These are phyloP conservation scores for Zalaria sp. DNA, from an alignment of 2,329 filamentous ascomycete genomes.

Conservation along the genomic window DNA sequence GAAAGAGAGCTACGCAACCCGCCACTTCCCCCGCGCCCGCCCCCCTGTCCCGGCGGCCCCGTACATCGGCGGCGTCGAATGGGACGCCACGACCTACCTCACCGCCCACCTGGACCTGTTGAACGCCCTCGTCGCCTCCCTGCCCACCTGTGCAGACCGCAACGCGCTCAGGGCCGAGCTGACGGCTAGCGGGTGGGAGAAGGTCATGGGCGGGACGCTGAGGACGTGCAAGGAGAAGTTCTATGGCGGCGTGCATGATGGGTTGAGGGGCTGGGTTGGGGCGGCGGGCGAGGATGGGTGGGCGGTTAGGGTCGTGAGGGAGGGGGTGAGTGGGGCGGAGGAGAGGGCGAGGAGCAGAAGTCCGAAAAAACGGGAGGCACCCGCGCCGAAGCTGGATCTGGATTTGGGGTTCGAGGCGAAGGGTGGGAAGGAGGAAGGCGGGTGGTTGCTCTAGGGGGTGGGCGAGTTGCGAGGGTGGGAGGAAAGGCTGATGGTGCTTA, in stretches of 20 bases:
- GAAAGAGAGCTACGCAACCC: constrained; percentile 33
- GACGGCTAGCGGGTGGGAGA: constrained; percentile 77
- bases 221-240: constrained; percentile 96
- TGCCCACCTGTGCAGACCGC: constrained; percentile 54
- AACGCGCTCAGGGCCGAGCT: constrained; percentile 68
- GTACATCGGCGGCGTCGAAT: constrained; percentile 93
- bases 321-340: constrained; percentile 42
- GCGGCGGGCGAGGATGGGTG: constrained; percentile 80
- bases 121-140: constrained; percentile 76
- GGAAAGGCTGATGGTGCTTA: no score
- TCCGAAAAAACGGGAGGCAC: constrained; percentile 20
- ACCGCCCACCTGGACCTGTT: constrained; percentile 84
- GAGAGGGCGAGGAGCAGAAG: constrained; percentile 20
- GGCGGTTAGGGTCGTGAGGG: constrained; percentile 68
- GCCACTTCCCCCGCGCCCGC: constrained; percentile 71
- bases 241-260: constrained; percentile 83
- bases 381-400: background rate
- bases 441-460: background rate
- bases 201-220: constrained; percentile 69
- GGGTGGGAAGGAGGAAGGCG: background rate
- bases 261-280: constrained; percentile 75
- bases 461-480: no score
- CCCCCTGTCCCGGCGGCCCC: constrained; percentile 87
- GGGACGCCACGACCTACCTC: constrained; percentile 96
- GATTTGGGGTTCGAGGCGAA: background rate